Evolutionary conservation across 139 green algal species (phyloP), one percentile per base, ranked within the genome.

Genomic region (Chlorokybus atmophyticus): DNA sequence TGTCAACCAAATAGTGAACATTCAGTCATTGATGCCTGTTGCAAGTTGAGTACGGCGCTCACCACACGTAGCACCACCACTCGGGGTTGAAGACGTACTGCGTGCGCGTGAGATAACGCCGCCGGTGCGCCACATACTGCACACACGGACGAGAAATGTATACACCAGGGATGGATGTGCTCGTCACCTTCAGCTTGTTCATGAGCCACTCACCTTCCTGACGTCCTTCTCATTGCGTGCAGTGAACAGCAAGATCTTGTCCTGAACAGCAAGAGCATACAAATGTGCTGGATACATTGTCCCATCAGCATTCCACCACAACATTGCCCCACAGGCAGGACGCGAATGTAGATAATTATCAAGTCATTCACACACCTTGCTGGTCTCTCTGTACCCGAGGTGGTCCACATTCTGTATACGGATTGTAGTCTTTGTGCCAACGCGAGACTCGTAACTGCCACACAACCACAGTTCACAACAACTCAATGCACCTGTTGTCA

Each of bases 41-140:
- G 38, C 14, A 44, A 44, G 38, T 17, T 23, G 17, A 44, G 38
- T 17, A 44, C 38, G 38, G 38, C 14, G 38, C 38, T 44, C 38
- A 44, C 59, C 59, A 67, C 8, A 67, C 52, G 35, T 67, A 35
- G 59, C 59, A 67, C 59, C 59, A 67, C 24, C 54, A 67, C 50
- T 67, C 59, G 4, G 59, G 59, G 51, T 67, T 60, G 39, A 67
- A 67, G 2, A 35, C 40, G 30, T 42, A 67, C 59, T 60, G 50
- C 31, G 28, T 25, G 2, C 51, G 19, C 4, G 23, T 35, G 4
- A 25, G 28, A 26, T 60, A 60, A 24, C 25, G 53, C 38, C 48
- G 29, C 3, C 40, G 35, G 32, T 67, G 59, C 23, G 23, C 29
- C 21, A 53, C 21, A 30, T 60, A 67, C 32, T n/a, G n/a, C n/a